Conservation (phyloP, 768 basidiomycete genomes). For the Lactarius vividus region DNA sequence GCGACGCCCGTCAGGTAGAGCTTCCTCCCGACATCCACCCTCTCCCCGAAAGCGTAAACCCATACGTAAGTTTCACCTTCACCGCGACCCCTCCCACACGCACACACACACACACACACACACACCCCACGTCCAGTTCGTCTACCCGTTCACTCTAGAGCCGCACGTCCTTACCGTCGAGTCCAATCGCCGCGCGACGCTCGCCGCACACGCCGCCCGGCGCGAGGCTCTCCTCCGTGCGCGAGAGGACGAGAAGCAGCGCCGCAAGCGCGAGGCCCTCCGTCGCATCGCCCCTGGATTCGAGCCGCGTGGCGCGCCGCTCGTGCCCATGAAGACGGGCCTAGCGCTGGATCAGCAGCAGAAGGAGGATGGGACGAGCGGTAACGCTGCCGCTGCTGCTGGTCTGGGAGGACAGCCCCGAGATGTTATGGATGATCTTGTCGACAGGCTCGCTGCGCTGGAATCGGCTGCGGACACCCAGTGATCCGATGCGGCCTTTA, state of each 20-base stretch:
- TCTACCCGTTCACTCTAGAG: conserved; percentile 94
- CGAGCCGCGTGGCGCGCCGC: conserved; percentile 36
- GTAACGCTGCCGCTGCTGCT: neutral
- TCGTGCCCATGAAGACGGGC: conserved; percentile 18
- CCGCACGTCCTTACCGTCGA: conserved; percentile 77
- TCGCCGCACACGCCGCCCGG: conserved; percentile 61
- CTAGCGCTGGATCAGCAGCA: neutral
- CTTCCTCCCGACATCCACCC: conserved; percentile 93
- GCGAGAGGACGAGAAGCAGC: conserved; percentile 77
- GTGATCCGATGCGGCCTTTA: neutral
- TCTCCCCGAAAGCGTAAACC: conserved; percentile 82
- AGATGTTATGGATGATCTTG: conserved; percentile 28
- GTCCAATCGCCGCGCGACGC: conserved; percentile 63
- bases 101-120: neutral
- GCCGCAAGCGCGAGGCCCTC: conserved; percentile 59
- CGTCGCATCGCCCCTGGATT: conserved; percentile 82
- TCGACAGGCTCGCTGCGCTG: conserved; percentile 21
- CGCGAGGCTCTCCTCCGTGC: conserved; percentile 68
- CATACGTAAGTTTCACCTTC: conserved; percentile 61
- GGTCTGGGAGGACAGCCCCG: neutral
- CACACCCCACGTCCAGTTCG: conserved; percentile 58
- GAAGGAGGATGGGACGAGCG: neutral
- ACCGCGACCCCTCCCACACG: neutral
- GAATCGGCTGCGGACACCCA: conserved; percentile 8
- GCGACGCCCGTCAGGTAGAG: conserved; percentile 53